Evolutionary conservation across 2,329 filamentous ascomycete genomes (phyloP).

Genomic region (Neofusicoccum sp.): DNA sequence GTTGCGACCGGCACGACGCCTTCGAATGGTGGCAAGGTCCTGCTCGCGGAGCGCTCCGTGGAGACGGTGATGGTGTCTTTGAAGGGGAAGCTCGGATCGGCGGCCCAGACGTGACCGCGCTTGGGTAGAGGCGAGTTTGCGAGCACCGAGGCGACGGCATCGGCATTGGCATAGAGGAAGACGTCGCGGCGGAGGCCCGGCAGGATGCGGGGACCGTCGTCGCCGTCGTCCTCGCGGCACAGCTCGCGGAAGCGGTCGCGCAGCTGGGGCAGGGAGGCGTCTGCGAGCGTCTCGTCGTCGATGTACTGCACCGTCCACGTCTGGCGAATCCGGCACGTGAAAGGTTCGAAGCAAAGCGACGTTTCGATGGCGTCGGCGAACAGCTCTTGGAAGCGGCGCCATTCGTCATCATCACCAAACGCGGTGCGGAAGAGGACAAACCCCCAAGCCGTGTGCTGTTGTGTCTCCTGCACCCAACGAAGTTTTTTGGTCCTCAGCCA

Average conservation of each 20-base stretch:
- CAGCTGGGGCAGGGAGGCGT: not conserved
- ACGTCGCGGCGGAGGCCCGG: not conserved
- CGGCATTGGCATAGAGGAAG: not conserved
- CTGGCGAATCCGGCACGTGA: not conserved
- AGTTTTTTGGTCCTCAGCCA: no score
- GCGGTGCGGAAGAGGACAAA: not conserved
- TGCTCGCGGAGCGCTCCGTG: no score
- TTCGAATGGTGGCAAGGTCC: no score
- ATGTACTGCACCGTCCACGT: not conserved
- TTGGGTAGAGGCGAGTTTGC: not conserved
- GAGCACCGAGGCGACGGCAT: not conserved
- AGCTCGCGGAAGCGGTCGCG: not conserved
- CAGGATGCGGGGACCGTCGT: not conserved
- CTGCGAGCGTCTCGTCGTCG: not conserved
- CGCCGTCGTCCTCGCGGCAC: not conserved
- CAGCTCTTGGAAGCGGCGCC: not conserved
- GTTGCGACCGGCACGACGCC: no score
- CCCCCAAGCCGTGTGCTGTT: no score
- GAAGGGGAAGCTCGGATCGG: not conserved
- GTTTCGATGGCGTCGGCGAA: not conserved
- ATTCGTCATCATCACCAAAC: not conserved
- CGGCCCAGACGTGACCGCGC: not conserved
- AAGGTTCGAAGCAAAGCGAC: not conserved
- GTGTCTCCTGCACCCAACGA: no score
- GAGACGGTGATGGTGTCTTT: no score